phyloP scores from a whole-genome alignment of 2,329 filamentous ascomycete species.

The Pseudogymnoascus sp. region DNA sequence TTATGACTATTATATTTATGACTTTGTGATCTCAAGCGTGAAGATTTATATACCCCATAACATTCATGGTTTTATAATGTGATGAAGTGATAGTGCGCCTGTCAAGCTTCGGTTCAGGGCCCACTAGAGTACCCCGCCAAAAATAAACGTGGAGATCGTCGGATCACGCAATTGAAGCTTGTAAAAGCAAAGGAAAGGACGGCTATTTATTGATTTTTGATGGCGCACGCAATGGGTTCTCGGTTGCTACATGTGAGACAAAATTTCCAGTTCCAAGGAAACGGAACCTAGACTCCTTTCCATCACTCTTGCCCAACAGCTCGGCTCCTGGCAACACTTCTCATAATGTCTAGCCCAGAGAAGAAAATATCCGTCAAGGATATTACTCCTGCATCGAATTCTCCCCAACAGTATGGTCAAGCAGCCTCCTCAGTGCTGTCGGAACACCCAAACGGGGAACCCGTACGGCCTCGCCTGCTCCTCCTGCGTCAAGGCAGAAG shows the following conservation, averaged over 20 bases:
- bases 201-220: not conserved
- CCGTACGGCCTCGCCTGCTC: not conserved
- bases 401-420: not conserved
- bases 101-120: not conserved
- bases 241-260: not conserved
- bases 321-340: not conserved
- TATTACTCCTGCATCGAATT: not conserved
- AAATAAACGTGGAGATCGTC: not conserved
- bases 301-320: not conserved
- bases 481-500: not conserved
- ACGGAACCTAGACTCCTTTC: not conserved
- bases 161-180: not conserved
- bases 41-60: not conserved
- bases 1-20: not conserved
- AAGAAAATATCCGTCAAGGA: not conserved
- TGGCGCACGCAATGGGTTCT: not conserved
- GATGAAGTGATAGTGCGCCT: not conserved
- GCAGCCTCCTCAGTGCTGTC: not conserved
- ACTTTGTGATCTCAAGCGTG: not conserved
- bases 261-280: not conserved
- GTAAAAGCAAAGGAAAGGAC: not conserved
- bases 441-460: not conserved
- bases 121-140: not conserved
- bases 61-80: not conserved
- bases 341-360: not conserved